Base-by-base conservation (phyloP, 2,329 filamentous ascomycete genomes). In the Fusarium piperis region DNA sequence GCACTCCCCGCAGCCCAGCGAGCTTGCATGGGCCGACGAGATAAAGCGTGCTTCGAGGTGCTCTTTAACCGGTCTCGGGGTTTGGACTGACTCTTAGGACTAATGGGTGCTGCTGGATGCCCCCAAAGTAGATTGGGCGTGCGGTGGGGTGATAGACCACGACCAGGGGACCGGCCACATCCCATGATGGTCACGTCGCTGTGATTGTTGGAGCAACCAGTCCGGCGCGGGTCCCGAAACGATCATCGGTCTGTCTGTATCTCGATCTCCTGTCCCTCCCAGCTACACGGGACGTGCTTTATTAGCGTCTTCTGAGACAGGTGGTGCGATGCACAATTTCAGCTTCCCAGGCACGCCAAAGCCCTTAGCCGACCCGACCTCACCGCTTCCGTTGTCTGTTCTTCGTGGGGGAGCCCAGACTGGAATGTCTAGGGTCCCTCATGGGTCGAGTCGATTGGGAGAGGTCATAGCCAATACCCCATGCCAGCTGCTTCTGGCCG, bases 281-380 rank as follows among this genome's bases (percentile, higher is more conserved):
- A 64, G 64, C 68, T 76, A 74, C 66, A 75, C 74, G 70, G 72
- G 56, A 65, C 72, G 64, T 76, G 74, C 74, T 66, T 70, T 33
- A 36, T 59, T 76, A 76, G 74, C 59, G 58, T 38, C 38, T 32
- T 65, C 48, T 64, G 20, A 63, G 64, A 59, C 52, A 35, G 51
- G 70, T 65, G 68, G 72, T 67, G 67, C 68, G 59, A 71, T 69
- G 56, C 70, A 68, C 48, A 68, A 62, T 52, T 66, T 74, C 74
- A 75, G 64, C 65, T 71, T 69, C 53, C 59, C 38, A 68, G 69
- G 69, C 69, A 72, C 69, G 52, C 59, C 52, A 69, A 55, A 62
- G 55, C 59, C 55, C 30, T 63, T 63, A 55, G 59, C 55, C 53
- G 60, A 62, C 63, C 58, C 58, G 51, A 55, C 48, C 65, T 71